Evolutionary conservation across 2,329 filamentous ascomycete genomes (phyloP).

Genomic region (Alternaria arborescens): DNA sequence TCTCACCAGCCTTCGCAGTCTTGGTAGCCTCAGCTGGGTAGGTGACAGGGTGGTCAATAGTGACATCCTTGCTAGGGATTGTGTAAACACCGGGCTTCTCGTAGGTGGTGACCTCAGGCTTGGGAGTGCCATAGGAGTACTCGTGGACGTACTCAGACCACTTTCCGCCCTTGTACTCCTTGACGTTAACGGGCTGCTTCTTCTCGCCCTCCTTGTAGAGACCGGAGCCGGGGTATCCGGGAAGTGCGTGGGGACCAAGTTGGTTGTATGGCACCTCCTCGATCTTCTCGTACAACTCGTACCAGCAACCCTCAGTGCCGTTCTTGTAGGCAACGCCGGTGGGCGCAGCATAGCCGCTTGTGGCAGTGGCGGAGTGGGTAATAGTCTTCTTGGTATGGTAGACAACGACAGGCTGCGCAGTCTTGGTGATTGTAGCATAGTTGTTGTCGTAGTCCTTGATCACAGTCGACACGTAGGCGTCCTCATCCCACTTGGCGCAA

Average conservation of each 20-base stretch:
- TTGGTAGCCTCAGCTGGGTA: constrained; percentile 34
- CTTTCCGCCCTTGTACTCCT: constrained; percentile 44
- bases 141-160: constrained; percentile 36
- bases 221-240: constrained; percentile 40
- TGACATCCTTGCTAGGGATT: constrained; percentile 37
- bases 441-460: constrained; percentile 39
- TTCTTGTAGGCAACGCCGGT: constrained; percentile 25
- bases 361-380: constrained; percentile 31
- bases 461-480: constrained; percentile 39
- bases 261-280: constrained; percentile 39
- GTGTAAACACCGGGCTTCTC: constrained; percentile 42
- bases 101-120: constrained; percentile 40
- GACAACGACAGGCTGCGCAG: constrained; percentile 37
- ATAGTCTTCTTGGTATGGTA: constrained; percentile 41
- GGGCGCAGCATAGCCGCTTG: constrained; percentile 19
- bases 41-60: constrained; percentile 29
- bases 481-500: constrained; percentile 33
- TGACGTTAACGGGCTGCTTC: constrained; percentile 38
- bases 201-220: constrained; percentile 34
- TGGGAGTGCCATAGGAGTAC: constrained; percentile 37
- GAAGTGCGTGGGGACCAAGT: constrained; percentile 40
- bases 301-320: constrained; percentile 31
- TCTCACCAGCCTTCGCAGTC: constrained; percentile 30
- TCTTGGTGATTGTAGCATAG: constrained; percentile 37
- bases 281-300: constrained; percentile 44